A percentile compares a stretch with the other conserved stretches of the same genome.
phyloP scores from a whole-genome alignment of 2,329 filamentous ascomycete genomes.

The Aspergillus sp. region DNA sequence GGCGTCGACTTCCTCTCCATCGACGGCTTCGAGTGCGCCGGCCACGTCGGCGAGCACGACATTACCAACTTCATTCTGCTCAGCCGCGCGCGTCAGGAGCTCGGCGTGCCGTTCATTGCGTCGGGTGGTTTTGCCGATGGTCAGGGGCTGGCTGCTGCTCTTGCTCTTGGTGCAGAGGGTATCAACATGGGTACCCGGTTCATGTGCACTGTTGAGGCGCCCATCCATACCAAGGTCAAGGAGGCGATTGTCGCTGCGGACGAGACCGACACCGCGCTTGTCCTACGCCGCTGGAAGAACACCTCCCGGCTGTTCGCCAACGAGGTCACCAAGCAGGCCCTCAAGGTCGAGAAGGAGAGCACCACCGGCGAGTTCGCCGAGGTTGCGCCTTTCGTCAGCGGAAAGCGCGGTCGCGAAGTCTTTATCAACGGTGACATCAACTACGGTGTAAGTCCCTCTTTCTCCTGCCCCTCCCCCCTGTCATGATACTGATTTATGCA shows the following conservation, averaged over 20 bases:
- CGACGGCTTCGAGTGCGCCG: constrained; percentile 96
- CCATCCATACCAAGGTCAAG: constrained; percentile 92
- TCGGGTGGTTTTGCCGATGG: constrained; percentile 95
- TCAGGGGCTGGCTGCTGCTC: constrained; percentile 83
- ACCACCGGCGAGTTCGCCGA: constrained; percentile 83
- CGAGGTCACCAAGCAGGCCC: constrained; percentile 76
- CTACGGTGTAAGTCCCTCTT: constrained; percentile 72
- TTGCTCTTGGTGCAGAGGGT: constrained; percentile 85
- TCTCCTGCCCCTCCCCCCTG: not conserved
- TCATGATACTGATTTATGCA: constrained; percentile 34
- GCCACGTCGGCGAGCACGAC: constrained; percentile 55
- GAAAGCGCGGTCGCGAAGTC: constrained; percentile 85
- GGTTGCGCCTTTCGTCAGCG: constrained; percentile 81
- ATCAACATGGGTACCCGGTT: constrained; percentile 99
- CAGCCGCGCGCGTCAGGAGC: constrained; percentile 75
- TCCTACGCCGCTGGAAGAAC: constrained; percentile 89
- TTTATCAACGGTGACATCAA: constrained; percentile 90
- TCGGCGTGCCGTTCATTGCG: constrained; percentile 88
- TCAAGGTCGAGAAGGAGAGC: constrained; percentile 80
- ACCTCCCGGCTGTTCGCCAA: constrained; percentile 87
- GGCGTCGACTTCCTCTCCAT: constrained; percentile 96
- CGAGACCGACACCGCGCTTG: constrained; percentile 86
- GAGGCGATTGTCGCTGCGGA: constrained; percentile 81
- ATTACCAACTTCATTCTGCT: constrained; percentile 64
- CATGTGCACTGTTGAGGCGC: constrained; percentile 92